phyloP scores from a whole-genome alignment of 2,329 filamentous ascomycete species.

The Dactylellina parvicollis region DNA sequence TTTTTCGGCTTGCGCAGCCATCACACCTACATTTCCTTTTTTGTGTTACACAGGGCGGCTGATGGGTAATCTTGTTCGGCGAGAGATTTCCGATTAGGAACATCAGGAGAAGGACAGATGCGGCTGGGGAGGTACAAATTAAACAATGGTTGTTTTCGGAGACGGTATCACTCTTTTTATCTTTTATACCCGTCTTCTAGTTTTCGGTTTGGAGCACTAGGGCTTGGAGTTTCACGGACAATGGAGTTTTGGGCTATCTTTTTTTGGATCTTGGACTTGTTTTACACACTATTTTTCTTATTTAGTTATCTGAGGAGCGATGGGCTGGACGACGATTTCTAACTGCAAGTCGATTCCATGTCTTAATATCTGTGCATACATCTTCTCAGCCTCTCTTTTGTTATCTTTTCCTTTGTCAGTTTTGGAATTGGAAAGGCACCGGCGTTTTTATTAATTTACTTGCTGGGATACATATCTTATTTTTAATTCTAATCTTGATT shows the following conservation, averaged over 20 bases:
- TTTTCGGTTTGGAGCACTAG: neutral
- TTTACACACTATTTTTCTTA: neutral
- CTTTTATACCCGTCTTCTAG: neutral
- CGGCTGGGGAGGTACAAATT: slow-evolving; percentile 3
- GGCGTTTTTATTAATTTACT: neutral
- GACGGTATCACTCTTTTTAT: neutral
- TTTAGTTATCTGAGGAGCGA: too few species aligned
- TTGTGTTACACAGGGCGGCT: slow-evolving; percentile 1
- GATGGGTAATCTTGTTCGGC: neutral
- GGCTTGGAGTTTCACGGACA: neutral
- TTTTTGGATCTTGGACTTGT: neutral
- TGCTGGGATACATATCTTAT: too few species aligned
- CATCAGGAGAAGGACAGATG: neutral
- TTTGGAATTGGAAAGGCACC: neutral
- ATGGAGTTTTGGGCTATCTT: neutral
- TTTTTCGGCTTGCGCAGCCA: neutral
- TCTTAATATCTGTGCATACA: neutral
- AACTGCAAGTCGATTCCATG: neutral
- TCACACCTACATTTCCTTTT: neutral
- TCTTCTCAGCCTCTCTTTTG: neutral
- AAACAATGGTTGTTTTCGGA: too few species aligned
- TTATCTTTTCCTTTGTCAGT: neutral
- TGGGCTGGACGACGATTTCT: too few species aligned
- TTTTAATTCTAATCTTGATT: too few species aligned
- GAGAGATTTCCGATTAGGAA: neutral